Evolutionary conservation across 441 rosid genomes (phyloP).

Genomic region (Dalechampia spathulata): DNA sequence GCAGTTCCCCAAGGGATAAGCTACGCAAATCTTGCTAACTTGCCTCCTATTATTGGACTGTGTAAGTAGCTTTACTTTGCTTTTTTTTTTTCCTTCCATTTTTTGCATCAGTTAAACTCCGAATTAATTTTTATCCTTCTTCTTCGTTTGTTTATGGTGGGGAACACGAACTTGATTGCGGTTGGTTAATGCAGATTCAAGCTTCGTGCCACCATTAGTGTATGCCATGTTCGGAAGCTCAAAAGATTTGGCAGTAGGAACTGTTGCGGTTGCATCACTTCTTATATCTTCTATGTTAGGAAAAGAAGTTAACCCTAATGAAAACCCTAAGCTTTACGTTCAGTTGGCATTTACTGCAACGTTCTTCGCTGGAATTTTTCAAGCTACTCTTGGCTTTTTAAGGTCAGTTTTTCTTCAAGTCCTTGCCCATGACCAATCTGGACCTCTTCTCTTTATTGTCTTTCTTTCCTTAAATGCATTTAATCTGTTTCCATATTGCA

Average conservation of each 20-base stretch:
- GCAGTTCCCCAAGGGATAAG: constrained; percentile 98
- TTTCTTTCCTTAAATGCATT: too few relatives aligned
- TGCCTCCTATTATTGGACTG: constrained; percentile 83
- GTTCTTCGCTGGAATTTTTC: constrained; percentile 70
- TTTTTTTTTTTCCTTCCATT: too few relatives aligned
- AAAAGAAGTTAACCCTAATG: constrained; percentile 47
- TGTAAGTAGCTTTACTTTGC: too few relatives aligned
- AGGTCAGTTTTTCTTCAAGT: constrained; percentile 32
- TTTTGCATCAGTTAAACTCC: too few relatives aligned
- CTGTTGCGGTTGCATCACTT: constrained; percentile 72
- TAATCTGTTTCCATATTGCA: neutral
- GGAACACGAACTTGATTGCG: neutral
- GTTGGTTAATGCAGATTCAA: constrained; percentile 47
- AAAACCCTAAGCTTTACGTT: constrained; percentile 56
- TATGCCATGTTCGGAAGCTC: constrained; percentile 87
- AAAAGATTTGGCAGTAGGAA: constrained; percentile 77
- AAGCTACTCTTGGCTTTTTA: constrained; percentile 65
- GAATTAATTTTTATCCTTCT: too few relatives aligned
- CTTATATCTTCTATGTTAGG: constrained; percentile 67
- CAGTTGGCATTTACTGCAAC: constrained; percentile 86
- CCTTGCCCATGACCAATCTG: constrained; percentile 1
- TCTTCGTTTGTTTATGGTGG: too few relatives aligned
- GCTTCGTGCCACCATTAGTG: constrained; percentile 76
- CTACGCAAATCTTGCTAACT: constrained; percentile 75
- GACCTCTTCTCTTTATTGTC: neutral